Evolutionary conservation across 495 filamentous ascomycete species (phyloP).

Genomic region (Xylaria castorea): DNA sequence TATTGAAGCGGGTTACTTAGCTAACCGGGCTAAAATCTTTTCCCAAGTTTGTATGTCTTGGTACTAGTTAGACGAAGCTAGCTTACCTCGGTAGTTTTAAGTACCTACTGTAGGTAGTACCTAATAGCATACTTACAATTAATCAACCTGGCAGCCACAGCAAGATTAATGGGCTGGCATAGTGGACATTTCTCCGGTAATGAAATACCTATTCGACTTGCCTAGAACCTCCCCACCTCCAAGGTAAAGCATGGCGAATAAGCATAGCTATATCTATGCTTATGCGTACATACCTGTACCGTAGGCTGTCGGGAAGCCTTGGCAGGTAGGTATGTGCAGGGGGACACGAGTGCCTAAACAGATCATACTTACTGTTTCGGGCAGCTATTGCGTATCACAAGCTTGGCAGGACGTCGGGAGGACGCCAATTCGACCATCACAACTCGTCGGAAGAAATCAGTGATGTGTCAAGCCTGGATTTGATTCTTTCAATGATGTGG

Average conservation of each 20-base stretch:
- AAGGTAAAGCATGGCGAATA: background rate
- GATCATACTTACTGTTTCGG: constrained; percentile 3
- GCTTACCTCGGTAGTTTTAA: too few species aligned
- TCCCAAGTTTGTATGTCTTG: background rate
- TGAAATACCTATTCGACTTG: background rate
- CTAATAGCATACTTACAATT: too few species aligned
- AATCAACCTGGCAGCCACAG: too few species aligned
- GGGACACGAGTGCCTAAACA: background rate
- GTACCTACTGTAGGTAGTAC: too few species aligned
- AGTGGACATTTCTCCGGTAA: too few species aligned
- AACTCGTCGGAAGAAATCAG: background rate
- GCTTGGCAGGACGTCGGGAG: background rate
- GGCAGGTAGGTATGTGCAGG: background rate
- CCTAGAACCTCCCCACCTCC: background rate
- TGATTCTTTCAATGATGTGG: constrained; percentile 2
- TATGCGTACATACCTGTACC: background rate
- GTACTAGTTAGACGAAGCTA: too few species aligned
- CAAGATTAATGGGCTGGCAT: too few species aligned
- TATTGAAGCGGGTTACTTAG: background rate
- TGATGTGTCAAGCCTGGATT: constrained; percentile 13
- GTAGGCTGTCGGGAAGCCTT: background rate
- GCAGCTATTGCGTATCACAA: constrained; percentile 6
- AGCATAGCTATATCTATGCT: background rate
- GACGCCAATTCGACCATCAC: background rate
- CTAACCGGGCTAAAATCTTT: background rate